A percentile compares a stretch with the other conserved stretches of the same genome.
Conservation (phyloP, 305 asterid species). For the Rubia peregrina region DNA sequence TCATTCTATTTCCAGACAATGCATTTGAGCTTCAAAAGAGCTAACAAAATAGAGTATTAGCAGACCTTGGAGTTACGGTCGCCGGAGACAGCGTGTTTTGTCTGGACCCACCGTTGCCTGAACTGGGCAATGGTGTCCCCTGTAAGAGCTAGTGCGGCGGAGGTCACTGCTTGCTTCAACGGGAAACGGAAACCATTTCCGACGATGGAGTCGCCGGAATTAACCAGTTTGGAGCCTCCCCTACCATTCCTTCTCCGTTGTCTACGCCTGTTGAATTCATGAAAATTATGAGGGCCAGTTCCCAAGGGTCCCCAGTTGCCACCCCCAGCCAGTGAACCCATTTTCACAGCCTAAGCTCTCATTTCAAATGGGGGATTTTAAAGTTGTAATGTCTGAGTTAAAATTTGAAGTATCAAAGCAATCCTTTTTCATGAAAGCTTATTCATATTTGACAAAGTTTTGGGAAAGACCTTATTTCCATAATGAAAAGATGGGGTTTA, state of each 20-base stretch:
- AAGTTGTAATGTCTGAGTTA: no score
- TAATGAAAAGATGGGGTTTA: no score
- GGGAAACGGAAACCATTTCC: conserved; percentile 45
- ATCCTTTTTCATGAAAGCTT: no score
- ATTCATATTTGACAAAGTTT: no score
- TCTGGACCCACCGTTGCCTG: conserved; percentile 46
- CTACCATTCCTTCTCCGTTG: conserved; percentile 21
- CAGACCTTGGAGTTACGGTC: conserved; percentile 32
- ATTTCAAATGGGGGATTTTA: no score
- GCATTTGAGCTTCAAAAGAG: background rate
- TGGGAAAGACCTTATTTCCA: no score
- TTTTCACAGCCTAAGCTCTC: conserved; percentile 3
- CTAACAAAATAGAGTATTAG: background rate
- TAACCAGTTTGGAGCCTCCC: conserved; percentile 39
- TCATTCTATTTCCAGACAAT: background rate
- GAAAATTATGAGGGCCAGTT: conserved; percentile 36
- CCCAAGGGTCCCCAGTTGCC: conserved; percentile 61
- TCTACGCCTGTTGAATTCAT: conserved; percentile 16
- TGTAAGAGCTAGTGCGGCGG: conserved; percentile 53
- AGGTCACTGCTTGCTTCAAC: conserved; percentile 56
- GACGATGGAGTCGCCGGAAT: conserved; percentile 30
- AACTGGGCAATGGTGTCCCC: conserved; percentile 82
- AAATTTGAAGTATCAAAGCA: no score
- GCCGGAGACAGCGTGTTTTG: conserved; percentile 22
- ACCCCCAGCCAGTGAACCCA: conserved; percentile 24